Evolutionary conservation across 2,329 filamentous ascomycete genomes (phyloP).

Genomic region (Arthrobotrys musiformis): DNA sequence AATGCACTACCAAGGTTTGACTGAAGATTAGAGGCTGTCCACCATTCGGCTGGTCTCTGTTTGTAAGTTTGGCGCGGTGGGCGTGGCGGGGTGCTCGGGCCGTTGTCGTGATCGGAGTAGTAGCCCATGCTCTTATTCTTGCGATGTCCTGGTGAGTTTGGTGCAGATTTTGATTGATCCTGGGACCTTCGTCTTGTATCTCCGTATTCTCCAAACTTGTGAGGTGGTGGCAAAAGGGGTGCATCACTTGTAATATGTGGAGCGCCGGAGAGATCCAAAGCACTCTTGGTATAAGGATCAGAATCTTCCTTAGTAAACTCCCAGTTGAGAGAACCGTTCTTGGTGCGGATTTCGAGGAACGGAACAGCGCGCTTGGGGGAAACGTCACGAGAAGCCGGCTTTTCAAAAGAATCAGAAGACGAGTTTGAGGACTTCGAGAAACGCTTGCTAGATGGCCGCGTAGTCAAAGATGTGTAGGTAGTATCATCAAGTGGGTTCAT

Average conservation of each 20-base stretch:
- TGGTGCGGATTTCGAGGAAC: constrained; percentile 49
- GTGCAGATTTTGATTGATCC: constrained; percentile 38
- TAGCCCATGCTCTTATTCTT: constrained; percentile 23
- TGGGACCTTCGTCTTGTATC: constrained; percentile 17
- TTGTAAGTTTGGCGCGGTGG: constrained; percentile 43
- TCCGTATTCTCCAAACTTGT: constrained; percentile 35
- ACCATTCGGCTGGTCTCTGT: constrained; percentile 45
- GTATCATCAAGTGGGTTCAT: constrained; percentile 89
- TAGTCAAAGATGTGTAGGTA: constrained; percentile 32
- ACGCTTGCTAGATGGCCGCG: constrained; percentile 40
- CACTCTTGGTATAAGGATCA: constrained; percentile 35
- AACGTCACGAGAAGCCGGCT: constrained; percentile 3
- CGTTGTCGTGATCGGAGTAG: constrained; percentile 33
- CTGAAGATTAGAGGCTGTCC: constrained; percentile 23
- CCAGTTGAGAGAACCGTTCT: constrained; percentile 52
- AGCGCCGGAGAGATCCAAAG: constrained; percentile 37
- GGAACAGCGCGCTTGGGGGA: constrained; percentile 33
- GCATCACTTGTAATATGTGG: constrained; percentile 2
- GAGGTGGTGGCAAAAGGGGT: constrained; percentile 38
- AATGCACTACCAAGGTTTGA: constrained; percentile 5
- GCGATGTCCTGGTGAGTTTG: constrained; percentile 35
- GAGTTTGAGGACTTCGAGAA: constrained; percentile 44
- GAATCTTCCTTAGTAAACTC: constrained; percentile 38
- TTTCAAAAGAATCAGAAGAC: constrained; percentile 38
- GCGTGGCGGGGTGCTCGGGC: constrained; percentile 16